These are phyloP conservation scores for Vigna mungo DNA, from an alignment of 306 rosid species.

Conservation along the genomic window DNA sequence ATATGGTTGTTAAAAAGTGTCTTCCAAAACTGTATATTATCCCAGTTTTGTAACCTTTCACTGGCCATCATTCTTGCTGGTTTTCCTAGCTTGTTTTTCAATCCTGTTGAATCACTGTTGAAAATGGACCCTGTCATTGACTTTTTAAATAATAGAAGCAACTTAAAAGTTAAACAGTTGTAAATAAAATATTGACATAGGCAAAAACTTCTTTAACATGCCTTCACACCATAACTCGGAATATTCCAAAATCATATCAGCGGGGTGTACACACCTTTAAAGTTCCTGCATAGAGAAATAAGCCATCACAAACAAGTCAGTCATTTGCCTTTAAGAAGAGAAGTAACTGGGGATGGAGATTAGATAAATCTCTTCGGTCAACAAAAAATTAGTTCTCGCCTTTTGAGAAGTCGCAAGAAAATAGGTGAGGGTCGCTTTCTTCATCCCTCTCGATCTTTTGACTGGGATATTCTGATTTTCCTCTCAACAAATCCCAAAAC, in stretches of 20 bases:
- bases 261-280: conserved; percentile 71
- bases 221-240: conserved; percentile 31
- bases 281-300: conserved; percentile 60
- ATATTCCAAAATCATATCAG: conserved; percentile 36
- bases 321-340: conserved; percentile 40
- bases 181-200: conserved; percentile 30
- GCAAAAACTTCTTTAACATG: conserved; percentile 15
- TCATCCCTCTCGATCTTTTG: conserved; percentile 78
- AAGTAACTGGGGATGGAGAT: conserved; percentile 31
- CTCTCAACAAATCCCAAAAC: conserved; percentile 92
- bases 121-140: conserved; percentile 15
- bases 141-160: conserved; percentile 6
- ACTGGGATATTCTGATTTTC: conserved; percentile 78
- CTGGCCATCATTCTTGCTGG: conserved; percentile 8
- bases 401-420: conserved; percentile 75
- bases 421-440: conserved; percentile 81
- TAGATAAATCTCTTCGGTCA: conserved; percentile 39
- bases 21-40: background rate
- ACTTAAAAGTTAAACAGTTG: conserved; percentile 25
- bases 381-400: conserved; percentile 55
- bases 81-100: conserved; percentile 28
- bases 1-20: background rate
- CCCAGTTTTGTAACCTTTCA: conserved; percentile 28
- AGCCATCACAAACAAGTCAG: conserved; percentile 55
- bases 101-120: conserved; percentile 27